Percentiles rank a stretch among this genome's conserved stretches.
Conservation (phyloP, 2,329 filamentous ascomycete species). For the Neofusicoccum cordaticola region DNA sequence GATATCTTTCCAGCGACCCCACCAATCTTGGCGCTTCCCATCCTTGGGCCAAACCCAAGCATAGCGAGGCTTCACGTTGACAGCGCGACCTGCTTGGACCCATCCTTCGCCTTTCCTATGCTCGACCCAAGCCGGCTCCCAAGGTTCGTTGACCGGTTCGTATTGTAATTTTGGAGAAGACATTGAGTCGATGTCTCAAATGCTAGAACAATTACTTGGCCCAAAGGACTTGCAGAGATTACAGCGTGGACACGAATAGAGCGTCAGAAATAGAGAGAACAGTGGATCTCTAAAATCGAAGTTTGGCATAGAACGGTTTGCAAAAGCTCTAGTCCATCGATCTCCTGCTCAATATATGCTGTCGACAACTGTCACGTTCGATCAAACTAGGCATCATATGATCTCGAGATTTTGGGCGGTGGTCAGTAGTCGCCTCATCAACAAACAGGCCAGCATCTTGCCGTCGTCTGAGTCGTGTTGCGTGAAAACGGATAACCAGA, state of each 20-base stretch:
- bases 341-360: not conserved
- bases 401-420: not conserved
- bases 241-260: not conserved
- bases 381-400: not conserved
- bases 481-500: too few species aligned
- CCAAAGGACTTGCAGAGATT: not conserved
- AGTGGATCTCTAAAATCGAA: not conserved
- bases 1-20: constrained; percentile 44
- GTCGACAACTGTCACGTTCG: not conserved
- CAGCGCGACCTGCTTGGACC: constrained; percentile 25
- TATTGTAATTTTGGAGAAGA: not conserved
- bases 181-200: not conserved
- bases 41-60: constrained; percentile 47
- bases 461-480: too few species aligned
- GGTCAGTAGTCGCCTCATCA: not conserved
- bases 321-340: not conserved
- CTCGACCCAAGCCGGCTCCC: constrained; percentile 10
- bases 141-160: not conserved
- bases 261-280: not conserved
- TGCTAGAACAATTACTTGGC: not conserved
- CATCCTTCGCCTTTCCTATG: constrained; percentile 23
- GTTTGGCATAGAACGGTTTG: not conserved
- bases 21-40: constrained; percentile 31
- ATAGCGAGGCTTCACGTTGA: constrained; percentile 34
- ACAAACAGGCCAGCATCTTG: not conserved